Evolutionary conservation across 2,329 filamentous ascomycete species (phyloP), one percentile per base, ranked within the genome.

Genomic region (Colletotrichum trifolii): DNA sequence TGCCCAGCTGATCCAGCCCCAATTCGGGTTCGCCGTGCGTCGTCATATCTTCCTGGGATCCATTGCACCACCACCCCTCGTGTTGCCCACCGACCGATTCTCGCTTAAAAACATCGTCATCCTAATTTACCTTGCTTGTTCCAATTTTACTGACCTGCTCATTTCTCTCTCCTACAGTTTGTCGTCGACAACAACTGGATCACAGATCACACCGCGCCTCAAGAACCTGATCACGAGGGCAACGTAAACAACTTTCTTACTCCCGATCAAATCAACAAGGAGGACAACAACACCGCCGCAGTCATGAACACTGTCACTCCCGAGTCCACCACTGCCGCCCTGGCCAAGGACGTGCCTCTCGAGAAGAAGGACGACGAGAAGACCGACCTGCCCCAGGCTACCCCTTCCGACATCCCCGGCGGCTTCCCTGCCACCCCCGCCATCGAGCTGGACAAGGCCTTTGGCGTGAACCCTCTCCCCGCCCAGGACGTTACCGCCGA

Each of bases 231-330:
- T 83, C 85, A 87, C 69, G 84, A 89, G 73, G 91, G 92, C 73
- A 97, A 95, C 85, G 84, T 94, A 73, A 98, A 98, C 86, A 98
- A 98, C 87, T 89, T 97, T 69, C 86, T 99, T 62, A 86, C 87
- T 45, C 88, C 91, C 63, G 87, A 93, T 68, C 86, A 93, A 74
- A 91, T 97, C 57, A 71, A 77, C 66, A 77, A 77, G 70, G 77
- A 81, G 69, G 73, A 74, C 53, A 79, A 74, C 53, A 79, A 82
- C 55, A 74, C 83, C 61, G 80, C 82, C 48, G 80, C 84, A 63
- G 79, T 86, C 66, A 85, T 91, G 76, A 92, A 89, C 70, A 89
- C 89, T 54, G 90, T 87, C 64, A 85, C 87, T 40, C 90, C 92
- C 62, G 83, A 86, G 64, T 89, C 92, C 53, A 90, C 91, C 48